These are phyloP conservation scores for Sporisorium scitamineum DNA, from an alignment of 1,284 basidiomycete species.

Conservation along the genomic window DNA sequence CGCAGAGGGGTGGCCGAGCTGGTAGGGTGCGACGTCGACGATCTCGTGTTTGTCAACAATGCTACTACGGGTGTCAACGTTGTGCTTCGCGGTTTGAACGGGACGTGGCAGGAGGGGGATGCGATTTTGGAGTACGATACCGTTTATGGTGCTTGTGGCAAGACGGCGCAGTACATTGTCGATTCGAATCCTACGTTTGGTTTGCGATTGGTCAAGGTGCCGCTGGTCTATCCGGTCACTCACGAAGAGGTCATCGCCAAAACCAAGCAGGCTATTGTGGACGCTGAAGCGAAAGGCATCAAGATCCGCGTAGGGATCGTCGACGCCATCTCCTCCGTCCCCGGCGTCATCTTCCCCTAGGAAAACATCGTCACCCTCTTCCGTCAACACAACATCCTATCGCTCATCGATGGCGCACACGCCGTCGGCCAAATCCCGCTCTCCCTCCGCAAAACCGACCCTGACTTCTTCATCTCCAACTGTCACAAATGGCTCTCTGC, in stretches of 20 bases:
- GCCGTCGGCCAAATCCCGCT: conserved; percentile 75
- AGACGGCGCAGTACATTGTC: conserved; percentile 61
- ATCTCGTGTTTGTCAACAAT: conserved; percentile 66
- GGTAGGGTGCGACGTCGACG: conserved; percentile 27
- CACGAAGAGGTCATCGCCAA: conserved; percentile 65
- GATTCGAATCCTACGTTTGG: conserved; percentile 53
- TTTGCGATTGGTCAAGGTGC: conserved; percentile 58
- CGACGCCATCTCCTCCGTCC: conserved; percentile 79
- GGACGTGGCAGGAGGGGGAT: conserved; percentile 60
- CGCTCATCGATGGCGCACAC: conserved; percentile 82
- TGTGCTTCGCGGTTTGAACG: conserved; percentile 57
- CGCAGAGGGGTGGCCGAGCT: conserved; percentile 26
- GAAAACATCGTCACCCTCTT: conserved; percentile 73
- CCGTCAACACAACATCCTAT: conserved; percentile 56
- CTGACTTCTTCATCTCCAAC: conserved; percentile 67
- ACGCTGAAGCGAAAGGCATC: conserved; percentile 71
- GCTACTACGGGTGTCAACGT: conserved; percentile 67
- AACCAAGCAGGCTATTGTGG: conserved; percentile 31
- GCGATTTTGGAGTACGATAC: conserved; percentile 58
- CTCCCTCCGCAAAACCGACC: conserved; percentile 62
- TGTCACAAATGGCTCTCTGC: conserved; percentile 72
- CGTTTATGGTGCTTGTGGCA: conserved; percentile 63
- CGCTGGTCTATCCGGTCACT: conserved; percentile 58
- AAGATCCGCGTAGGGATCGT: conserved; percentile 85
- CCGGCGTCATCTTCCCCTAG: conserved; percentile 84